Conservation (phyloP, 805 yeast species). For the Ogataea degrootiae region DNA sequence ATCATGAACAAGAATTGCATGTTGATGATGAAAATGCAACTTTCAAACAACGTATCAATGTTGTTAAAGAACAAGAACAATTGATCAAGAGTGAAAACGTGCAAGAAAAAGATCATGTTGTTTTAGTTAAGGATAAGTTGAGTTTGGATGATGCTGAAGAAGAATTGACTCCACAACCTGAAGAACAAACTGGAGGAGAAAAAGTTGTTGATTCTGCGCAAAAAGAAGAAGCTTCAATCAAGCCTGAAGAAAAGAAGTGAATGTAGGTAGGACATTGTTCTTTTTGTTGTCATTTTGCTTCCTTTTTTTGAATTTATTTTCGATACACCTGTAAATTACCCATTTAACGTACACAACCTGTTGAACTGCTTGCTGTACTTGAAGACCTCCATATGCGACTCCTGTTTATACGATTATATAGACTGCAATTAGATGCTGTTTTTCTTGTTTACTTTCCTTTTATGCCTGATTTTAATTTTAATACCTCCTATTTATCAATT, state of each 20-base stretch:
- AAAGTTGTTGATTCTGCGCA: background rate
- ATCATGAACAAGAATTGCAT: constrained; percentile 90
- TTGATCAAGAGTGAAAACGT: constrained; percentile 83
- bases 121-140: constrained; percentile 57
- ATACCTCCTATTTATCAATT: too few species aligned
- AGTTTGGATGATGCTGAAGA: constrained; percentile 47
- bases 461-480: too few species aligned
- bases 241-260: background rate
- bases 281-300: too few species aligned
- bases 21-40: constrained; percentile 64
- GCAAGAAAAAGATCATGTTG: constrained; percentile 63
- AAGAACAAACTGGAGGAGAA: constrained; percentile 2
- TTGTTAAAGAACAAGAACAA: constrained; percentile 74
- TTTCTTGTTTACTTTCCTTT: too few species aligned
- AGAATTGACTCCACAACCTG: background rate
- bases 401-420: too few species aligned
- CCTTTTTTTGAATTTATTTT: too few species aligned
- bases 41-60: constrained; percentile 64
- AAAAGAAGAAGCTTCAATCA: background rate
- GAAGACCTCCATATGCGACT: too few species aligned
- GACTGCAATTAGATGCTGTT: too few species aligned
- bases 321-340: too few species aligned
- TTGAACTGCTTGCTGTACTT: too few species aligned
- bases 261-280: too few species aligned
- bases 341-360: too few species aligned